Conservation (phyloP, 2,329 filamentous ascomycete genomes). For the Pezicula radicicola region DNA sequence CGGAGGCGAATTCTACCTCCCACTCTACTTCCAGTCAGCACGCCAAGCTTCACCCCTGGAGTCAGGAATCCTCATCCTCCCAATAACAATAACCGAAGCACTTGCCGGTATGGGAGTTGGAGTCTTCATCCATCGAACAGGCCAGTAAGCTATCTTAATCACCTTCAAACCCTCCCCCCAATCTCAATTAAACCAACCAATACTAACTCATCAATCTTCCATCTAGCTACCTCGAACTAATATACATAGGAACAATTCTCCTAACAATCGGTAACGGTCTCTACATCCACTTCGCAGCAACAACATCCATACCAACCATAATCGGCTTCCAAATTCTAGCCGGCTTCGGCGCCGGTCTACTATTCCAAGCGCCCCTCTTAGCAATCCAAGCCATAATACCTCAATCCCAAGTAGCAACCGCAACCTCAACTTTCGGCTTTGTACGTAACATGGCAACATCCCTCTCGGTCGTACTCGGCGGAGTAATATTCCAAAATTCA, state of each 20-base stretch:
- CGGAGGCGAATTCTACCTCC: slow-evolving; percentile 63
- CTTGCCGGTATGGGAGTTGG: slow-evolving; percentile 55
- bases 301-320: slow-evolving; percentile 51
- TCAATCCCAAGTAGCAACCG: slow-evolving; percentile 61
- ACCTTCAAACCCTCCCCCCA: no score
- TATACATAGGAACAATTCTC: slow-evolving; percentile 55
- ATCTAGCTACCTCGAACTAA: slow-evolving; percentile 52
- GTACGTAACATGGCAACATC: slow-evolving; percentile 47
- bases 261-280: slow-evolving; percentile 64
- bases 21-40: slow-evolving; percentile 70
- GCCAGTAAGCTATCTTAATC: slow-evolving; percentile 31
- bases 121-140: slow-evolving; percentile 54
- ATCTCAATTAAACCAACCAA: slow-evolving; percentile 54
- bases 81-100: slow-evolving; percentile 63
- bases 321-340: slow-evolving; percentile 61
- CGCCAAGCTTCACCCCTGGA: slow-evolving; percentile 59
- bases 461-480: slow-evolving; percentile 45
- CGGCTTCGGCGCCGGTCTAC: slow-evolving; percentile 63
- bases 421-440: slow-evolving; percentile 63
- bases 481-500: slow-evolving; percentile 48
- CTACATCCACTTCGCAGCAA: slow-evolving; percentile 57
- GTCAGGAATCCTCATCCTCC: slow-evolving; percentile 73
- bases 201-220: no score
- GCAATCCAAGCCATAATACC: slow-evolving; percentile 63
- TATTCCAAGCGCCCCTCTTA: slow-evolving; percentile 67